Conservation (phyloP, 2,329 filamentous ascomycete species). For the Pyrenochaeta sp. region DNA sequence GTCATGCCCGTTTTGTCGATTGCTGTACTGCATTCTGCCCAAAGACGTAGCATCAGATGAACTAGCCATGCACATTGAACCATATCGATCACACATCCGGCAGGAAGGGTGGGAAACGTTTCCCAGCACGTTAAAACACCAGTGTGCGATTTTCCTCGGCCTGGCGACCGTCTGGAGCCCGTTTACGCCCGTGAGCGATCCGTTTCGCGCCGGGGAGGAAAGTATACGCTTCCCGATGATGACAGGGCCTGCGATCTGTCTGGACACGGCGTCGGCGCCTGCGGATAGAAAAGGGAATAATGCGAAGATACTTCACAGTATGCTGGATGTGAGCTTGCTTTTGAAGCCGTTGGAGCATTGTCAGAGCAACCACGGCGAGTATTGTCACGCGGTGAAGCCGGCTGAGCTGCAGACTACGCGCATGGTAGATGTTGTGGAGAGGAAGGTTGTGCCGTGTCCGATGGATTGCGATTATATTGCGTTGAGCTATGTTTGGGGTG, state of each 20-base stretch:
- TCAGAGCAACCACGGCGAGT: not conserved
- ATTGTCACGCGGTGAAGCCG: not conserved
- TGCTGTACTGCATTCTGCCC: slow-evolving; percentile 6
- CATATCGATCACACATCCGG: not conserved
- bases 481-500: slow-evolving; percentile 1
- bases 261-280: not conserved
- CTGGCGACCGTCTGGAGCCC: not conserved
- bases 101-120: slow-evolving; percentile 1
- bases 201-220: not conserved
- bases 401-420: not conserved
- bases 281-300: not conserved
- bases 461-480: too few relatives aligned
- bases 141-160: not conserved
- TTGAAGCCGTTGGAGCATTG: slow-evolving; percentile 1
- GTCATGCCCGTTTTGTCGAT: slow-evolving; percentile 1
- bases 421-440: not conserved
- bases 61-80: not conserved
- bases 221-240: slow-evolving; percentile 2
- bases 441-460: too few relatives aligned
- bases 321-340: slow-evolving; percentile 1
- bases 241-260: slow-evolving; percentile 1
- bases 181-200: not conserved
- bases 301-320: not conserved
- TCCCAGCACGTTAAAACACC: not conserved
- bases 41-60: not conserved